Percentiles rank a stretch among this genome's conserved stretches.
Evolutionary conservation across 192 early-diverging fungal species (phyloP).

Genomic region (Podochytrium sp.): DNA sequence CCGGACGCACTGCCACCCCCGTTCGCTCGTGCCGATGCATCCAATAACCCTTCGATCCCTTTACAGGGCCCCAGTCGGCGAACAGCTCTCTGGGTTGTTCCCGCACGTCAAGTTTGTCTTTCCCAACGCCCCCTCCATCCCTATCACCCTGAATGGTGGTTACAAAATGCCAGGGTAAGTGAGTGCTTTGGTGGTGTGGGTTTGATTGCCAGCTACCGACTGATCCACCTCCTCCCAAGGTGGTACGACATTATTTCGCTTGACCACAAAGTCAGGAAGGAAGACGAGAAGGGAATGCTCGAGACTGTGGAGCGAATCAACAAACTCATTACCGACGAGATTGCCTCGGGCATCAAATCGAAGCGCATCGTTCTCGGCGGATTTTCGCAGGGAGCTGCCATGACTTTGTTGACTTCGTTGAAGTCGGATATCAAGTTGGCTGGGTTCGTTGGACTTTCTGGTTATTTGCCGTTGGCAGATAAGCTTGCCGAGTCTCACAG

Average conservation of each 20-base stretch:
- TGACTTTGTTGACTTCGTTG: constrained; percentile 73
- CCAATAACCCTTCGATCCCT: too few relatives aligned
- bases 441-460: constrained; percentile 76
- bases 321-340: constrained; percentile 69
- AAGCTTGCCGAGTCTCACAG: constrained; percentile 35
- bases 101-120: constrained; percentile 91
- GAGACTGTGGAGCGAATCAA: constrained; percentile 61
- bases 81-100: constrained; percentile 57
- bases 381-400: constrained; percentile 85
- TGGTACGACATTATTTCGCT: constrained; percentile 77
- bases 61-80: constrained; percentile 54
- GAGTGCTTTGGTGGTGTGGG: background rate
- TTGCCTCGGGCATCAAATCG: constrained; percentile 77
- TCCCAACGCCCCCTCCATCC: constrained; percentile 72
- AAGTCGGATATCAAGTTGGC: constrained; percentile 71
- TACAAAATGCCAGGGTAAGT: constrained; percentile 87
- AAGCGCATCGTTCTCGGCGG: constrained; percentile 90
- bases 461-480: constrained; percentile 73
- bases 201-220: background rate
- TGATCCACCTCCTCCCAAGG: constrained; percentile 12
- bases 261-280: constrained; percentile 45
- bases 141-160: constrained; percentile 78
- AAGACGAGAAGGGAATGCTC: constrained; percentile 77
- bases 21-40: too few relatives aligned
- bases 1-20: too few relatives aligned